A percentile compares a stretch with the other conserved stretches of the same genome.
phyloP scores from a whole-genome alignment of 331 rosid genomes.

The Erythrophleum ivorense region DNA sequence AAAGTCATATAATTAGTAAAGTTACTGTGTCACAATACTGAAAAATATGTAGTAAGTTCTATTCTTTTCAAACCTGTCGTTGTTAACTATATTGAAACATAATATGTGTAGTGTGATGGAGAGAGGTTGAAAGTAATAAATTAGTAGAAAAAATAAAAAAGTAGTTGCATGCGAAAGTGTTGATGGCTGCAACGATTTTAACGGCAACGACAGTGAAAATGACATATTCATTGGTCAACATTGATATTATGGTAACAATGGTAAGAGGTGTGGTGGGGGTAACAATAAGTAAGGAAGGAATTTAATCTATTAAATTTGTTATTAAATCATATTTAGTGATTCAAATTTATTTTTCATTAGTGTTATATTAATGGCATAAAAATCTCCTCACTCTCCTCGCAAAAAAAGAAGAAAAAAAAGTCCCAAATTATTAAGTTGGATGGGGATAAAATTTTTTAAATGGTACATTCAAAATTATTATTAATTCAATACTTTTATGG shows the following conservation, averaged over 20 bases:
- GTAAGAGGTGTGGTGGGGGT: background rate
- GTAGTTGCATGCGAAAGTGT: slow-evolving; percentile 21
- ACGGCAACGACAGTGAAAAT: slow-evolving; percentile 2
- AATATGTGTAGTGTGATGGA: background rate
- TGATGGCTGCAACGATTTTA: slow-evolving; percentile 8
- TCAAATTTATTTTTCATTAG: background rate
- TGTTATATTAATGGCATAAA: background rate
- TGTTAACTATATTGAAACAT: slow-evolving; percentile 9
- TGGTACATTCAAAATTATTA: too few species aligned
- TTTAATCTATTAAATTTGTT: too few species aligned
- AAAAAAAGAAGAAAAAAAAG: too few species aligned
- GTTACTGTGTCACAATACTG: background rate
- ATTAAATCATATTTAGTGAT: background rate
- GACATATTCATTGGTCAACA: slow-evolving; percentile 17
- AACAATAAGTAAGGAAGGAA: too few species aligned
- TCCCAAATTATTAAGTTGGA: too few species aligned
- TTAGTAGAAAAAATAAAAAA: background rate
- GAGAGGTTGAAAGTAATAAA: background rate
- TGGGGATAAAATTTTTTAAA: too few species aligned
- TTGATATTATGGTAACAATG: background rate
- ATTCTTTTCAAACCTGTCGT: background rate
- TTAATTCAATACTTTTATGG: too few species aligned
- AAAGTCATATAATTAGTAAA: background rate
- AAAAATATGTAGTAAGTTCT: background rate
- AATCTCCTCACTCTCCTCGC: background rate